Evolutionary conservation across 1,284 basidiomycete genomes (phyloP).

Genomic region (Apiotrichum laibachii): DNA sequence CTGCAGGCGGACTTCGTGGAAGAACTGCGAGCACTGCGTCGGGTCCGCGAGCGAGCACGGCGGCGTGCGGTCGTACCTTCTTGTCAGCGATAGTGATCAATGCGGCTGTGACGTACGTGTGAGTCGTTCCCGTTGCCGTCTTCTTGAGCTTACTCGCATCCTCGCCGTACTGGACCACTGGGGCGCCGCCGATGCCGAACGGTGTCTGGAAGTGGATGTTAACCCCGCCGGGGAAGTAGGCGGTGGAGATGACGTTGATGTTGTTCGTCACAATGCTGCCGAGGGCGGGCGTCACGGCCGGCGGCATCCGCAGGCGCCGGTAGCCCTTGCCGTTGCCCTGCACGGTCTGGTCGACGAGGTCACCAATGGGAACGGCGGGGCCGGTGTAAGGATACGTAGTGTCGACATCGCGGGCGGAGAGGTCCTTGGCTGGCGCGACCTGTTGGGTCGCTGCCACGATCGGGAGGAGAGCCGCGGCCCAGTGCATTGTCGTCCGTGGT

Average conservation of each 20-base stretch:
- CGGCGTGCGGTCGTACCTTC: constrained; percentile 33
- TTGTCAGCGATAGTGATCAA: neutral
- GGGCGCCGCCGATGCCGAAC: constrained; percentile 30
- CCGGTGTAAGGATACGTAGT: constrained; percentile 27
- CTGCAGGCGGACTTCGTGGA: constrained; percentile 32
- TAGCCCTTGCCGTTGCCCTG: constrained; percentile 29
- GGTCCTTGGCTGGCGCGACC: neutral
- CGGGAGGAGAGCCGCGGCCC: neutral
- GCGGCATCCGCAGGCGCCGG: constrained; percentile 26
- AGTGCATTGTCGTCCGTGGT: neutral
- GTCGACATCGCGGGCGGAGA: constrained; percentile 16
- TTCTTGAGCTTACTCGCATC: constrained; percentile 17
- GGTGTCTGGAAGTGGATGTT: constrained; percentile 41
- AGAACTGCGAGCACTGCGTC: constrained; percentile 37
- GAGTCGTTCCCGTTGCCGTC: constrained; percentile 22
- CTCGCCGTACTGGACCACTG: constrained; percentile 25
- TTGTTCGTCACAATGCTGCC: constrained; percentile 32
- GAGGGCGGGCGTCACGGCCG: constrained; percentile 16
- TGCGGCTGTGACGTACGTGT: no score
- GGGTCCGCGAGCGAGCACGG: constrained; percentile 28
- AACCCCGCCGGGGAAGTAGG: constrained; percentile 31
- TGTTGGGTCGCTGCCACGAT: neutral
- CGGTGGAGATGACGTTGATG: constrained; percentile 36
- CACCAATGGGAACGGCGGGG: constrained; percentile 30
- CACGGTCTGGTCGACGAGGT: constrained; percentile 29